Conservation (phyloP, 768 basidiomycete species). For the Tylopilus felleus region DNA sequence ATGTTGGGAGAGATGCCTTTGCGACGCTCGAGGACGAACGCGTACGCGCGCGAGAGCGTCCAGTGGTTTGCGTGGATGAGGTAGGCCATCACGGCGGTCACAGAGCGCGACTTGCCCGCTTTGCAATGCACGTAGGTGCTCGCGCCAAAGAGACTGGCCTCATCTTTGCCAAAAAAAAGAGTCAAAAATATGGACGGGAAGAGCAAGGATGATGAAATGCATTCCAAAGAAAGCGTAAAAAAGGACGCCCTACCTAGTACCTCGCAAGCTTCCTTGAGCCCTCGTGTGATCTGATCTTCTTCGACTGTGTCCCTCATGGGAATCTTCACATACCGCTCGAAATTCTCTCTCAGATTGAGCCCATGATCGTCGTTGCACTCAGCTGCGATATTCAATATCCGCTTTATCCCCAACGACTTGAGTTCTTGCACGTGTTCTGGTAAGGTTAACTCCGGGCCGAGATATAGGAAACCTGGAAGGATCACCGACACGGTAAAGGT, state of each 20-base stretch:
- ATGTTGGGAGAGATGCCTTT: constrained; percentile 97
- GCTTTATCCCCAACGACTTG: constrained; percentile 69
- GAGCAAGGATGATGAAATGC: neutral
- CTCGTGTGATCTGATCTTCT: constrained; percentile 80
- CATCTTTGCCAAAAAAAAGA: constrained; percentile 50
- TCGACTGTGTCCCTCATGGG: constrained; percentile 96
- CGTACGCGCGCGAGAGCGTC: constrained; percentile 88
- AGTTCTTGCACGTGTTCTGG: constrained; percentile 75
- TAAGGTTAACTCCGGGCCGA: constrained; percentile 82
- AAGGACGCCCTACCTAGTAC: constrained; percentile 65
- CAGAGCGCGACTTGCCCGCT: constrained; percentile 92
- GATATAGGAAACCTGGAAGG: constrained; percentile 83
- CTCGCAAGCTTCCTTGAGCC: constrained; percentile 81
- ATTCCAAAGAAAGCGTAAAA: neutral
- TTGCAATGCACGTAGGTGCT: constrained; percentile 96
- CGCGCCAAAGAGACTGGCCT: constrained; percentile 83
- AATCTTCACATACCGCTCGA: constrained; percentile 83
- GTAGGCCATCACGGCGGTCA: constrained; percentile 95
- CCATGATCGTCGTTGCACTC: constrained; percentile 89
- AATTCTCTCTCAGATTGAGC: constrained; percentile 58
- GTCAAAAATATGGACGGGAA: neutral
- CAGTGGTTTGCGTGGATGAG: constrained; percentile 97
- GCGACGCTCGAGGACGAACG: constrained; percentile 87
- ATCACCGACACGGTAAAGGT: constrained; percentile 86
- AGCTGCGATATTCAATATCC: constrained; percentile 87